Evolutionary conservation across 768 basidiomycete species (phyloP).

Genomic region (Suillus subaureus): DNA sequence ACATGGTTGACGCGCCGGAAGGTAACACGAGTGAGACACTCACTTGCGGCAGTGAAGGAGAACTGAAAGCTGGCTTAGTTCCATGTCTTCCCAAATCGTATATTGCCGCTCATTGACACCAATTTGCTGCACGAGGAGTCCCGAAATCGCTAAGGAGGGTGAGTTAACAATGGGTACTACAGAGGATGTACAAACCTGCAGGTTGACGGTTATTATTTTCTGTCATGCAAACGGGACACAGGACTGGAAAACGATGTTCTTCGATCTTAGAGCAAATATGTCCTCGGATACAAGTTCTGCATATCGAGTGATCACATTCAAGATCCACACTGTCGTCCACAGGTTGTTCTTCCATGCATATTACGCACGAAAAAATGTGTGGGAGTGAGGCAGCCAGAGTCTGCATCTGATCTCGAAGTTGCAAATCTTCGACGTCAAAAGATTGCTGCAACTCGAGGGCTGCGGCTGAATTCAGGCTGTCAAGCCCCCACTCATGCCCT

Average conservation of each 20-base stretch:
- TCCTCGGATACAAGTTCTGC: slow-evolving; percentile 50
- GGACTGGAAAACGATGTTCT: slow-evolving; percentile 58
- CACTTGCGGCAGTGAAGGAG: slow-evolving; percentile 55
- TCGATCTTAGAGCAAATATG: slow-evolving; percentile 49
- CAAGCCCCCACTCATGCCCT: background rate
- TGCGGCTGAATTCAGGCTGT: slow-evolving; percentile 17
- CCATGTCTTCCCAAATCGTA: slow-evolving; percentile 46
- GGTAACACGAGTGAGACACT: slow-evolving; percentile 13
- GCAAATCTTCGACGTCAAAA: slow-evolving; percentile 44
- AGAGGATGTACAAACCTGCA: slow-evolving; percentile 31
- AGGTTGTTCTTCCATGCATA: slow-evolving; percentile 56
- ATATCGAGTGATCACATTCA: slow-evolving; percentile 54
- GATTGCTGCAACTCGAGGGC: slow-evolving; percentile 37
- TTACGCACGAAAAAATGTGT: slow-evolving; percentile 49
- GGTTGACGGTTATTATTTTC: slow-evolving; percentile 25
- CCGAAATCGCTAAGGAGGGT: slow-evolving; percentile 38
- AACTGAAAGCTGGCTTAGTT: slow-evolving; percentile 45
- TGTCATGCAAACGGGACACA: slow-evolving; percentile 58
- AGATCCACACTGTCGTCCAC: slow-evolving; percentile 47
- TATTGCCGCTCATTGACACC: slow-evolving; percentile 48
- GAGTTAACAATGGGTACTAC: background rate
- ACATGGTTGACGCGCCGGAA: background rate
- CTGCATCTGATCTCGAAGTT: slow-evolving; percentile 37
- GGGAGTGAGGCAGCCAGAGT: slow-evolving; percentile 34
- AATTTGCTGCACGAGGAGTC: slow-evolving; percentile 42